These are phyloP conservation scores for Raddia guianensis DNA, from an alignment of 176 grass and related monocot species.

Conservation along the genomic window DNA sequence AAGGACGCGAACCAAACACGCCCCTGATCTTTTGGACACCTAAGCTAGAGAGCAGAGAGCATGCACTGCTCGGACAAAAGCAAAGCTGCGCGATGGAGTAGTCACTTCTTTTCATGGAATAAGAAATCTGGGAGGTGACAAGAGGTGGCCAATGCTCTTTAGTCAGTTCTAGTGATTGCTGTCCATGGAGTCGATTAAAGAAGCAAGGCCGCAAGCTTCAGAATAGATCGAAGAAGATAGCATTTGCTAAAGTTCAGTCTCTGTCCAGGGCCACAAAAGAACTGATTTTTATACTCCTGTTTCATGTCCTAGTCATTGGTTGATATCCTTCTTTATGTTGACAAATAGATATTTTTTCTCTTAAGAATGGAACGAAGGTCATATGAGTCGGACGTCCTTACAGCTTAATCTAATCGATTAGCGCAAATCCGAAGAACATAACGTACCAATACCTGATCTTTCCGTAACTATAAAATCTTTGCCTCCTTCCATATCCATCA, in stretches of 20 bases:
- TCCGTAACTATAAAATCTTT: background rate
- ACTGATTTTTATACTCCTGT: background rate
- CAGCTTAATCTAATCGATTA: background rate
- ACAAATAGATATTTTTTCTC: background rate
- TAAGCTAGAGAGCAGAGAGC: no score
- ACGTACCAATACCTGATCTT: background rate
- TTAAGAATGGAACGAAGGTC: background rate
- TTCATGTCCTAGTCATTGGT: background rate
- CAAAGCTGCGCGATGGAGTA: no score
- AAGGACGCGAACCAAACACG: no score
- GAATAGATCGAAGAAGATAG: background rate
- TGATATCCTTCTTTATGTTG: background rate
- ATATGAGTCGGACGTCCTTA: background rate
- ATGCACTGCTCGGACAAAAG: no score
- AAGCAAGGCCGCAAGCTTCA: background rate
- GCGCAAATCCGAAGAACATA: background rate
- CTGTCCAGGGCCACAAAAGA: background rate
- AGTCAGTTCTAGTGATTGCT: slow-evolving; percentile 7
- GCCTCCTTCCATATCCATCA: background rate
- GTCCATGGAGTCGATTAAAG: background rate
- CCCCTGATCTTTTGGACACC: no score
- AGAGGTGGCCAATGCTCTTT: slow-evolving; percentile 13
- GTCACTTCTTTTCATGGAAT: no score
- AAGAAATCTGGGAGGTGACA: background rate
- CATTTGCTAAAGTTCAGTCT: background rate